phyloP scores from a whole-genome alignment of 495 filamentous ascomycete species.

The Aspergillus baeticus region DNA sequence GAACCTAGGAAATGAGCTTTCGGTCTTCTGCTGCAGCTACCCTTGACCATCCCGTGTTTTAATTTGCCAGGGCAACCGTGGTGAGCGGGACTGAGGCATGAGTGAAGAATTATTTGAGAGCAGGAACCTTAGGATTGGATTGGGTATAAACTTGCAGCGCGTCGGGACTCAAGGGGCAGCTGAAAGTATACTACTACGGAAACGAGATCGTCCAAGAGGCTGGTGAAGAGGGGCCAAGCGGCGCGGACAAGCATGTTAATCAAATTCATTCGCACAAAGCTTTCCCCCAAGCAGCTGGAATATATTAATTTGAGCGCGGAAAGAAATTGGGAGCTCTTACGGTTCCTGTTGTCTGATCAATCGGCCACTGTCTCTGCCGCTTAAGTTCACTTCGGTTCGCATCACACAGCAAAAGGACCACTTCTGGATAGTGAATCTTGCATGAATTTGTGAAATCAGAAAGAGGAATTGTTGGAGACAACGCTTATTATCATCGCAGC shows the following conservation, averaged over 20 bases:
- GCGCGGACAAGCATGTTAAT: conserved; percentile 9
- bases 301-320: neutral
- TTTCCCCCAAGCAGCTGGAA: neutral
- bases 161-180: conserved; percentile 13
- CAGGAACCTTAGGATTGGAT: neutral
- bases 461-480: neutral
- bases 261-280: neutral
- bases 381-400: neutral
- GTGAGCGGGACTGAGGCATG: too few relatives aligned
- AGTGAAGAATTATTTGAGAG: neutral
- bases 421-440: too few relatives aligned
- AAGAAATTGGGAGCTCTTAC: neutral
- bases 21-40: too few relatives aligned
- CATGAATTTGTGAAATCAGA: conserved; percentile 15
- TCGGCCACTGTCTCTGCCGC: neutral
- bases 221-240: conserved; percentile 12
- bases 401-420: neutral
- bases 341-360: neutral
- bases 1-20: too few relatives aligned
- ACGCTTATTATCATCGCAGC: conserved; percentile 1
- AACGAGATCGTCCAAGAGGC: conserved; percentile 14
- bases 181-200: conserved; percentile 7
- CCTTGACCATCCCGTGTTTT: too few relatives aligned
- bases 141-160: neutral
- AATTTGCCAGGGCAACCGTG: neutral